Base-by-base conservation (phyloP, 176 grass and related monocot species). In the Triticum turgidum region DNA sequence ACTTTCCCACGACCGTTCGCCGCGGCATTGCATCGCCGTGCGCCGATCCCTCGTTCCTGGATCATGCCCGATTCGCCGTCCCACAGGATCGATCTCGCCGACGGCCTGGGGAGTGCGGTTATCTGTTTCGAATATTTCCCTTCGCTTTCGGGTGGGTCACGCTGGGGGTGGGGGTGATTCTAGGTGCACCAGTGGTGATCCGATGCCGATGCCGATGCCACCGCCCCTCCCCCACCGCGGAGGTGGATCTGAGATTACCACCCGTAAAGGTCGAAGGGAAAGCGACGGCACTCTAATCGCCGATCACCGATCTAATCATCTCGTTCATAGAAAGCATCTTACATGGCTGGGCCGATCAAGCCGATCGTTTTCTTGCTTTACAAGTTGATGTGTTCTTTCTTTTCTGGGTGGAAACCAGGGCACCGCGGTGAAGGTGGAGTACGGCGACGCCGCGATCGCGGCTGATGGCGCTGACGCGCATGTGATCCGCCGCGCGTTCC, bases 401-500 rank as follows among this genome's bases (percentile, higher is more conserved):
- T 75, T 11, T 61, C 68, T 25, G 51, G 32, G 77, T 80, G 85
- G 82, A 30, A 88, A 88, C 27, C 68, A 95, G 93, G 93, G 93
- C 47, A 93, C 91, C 72, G 87, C 89, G 42, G 90, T 95, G 39
- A 90, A 73, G 83, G 88, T 95, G 49, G 93, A 95, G 76, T 83
- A 80, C 61, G 93, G 93, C 5, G 93, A 92, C 67, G 66, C 86
- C 3, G 90, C 91, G 29, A 93, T 79, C 18, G 80, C 93, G 32
- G 78, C 89, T 21, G 91, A 95, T 65, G 72, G 84, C 11, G 81
- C 88, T 30, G 89, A 87, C 37, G 88, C 86, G 4, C 91, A 93
- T 70, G 91, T 93, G 34, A 95, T 95, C 62, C 65, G 91, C 41
- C 91, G 81, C 21, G 86, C 72, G 18, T 95, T 92, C 49, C 91